Evolutionary conservation across 148 eudicot species (phyloP).

Genomic region (Camellia sinensis): DNA sequence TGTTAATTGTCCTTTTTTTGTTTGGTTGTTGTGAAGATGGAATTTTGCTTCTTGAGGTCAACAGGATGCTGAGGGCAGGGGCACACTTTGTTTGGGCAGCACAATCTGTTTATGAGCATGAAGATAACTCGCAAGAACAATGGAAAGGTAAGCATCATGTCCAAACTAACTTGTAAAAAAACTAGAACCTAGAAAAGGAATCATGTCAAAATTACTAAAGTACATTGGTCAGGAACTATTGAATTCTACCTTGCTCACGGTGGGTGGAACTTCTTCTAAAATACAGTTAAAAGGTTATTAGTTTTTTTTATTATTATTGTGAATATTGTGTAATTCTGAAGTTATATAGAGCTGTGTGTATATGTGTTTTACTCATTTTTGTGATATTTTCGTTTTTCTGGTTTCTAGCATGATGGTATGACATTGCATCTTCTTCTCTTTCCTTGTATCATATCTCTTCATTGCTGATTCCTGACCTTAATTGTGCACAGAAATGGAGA

Average conservation of each 20-base stretch:
- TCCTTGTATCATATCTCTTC: background rate
- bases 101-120: slow-evolving; percentile 68
- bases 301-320: background rate
- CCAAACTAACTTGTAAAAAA: too few species aligned
- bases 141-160: slow-evolving; percentile 54
- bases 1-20: slow-evolving; percentile 2
- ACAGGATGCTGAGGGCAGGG: slow-evolving; percentile 72
- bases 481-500: slow-evolving; percentile 57
- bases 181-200: too few species aligned
- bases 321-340: too few species aligned
- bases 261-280: too few species aligned
- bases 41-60: slow-evolving; percentile 70
- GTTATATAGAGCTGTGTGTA: too few species aligned
- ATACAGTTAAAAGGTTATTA: too few species aligned
- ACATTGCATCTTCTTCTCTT: too few species aligned
- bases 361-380: too few species aligned
- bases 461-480: background rate
- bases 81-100: slow-evolving; percentile 78
- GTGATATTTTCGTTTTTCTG: too few species aligned
- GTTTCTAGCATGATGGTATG: too few species aligned
- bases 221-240: background rate
- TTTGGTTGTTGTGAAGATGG: slow-evolving; percentile 48
- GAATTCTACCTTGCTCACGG: too few species aligned
- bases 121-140: slow-evolving; percentile 43
- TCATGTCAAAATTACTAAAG: too few species aligned